These are phyloP conservation scores for Circinella minor DNA, from an alignment of 371 early-diverging fungal genomes.

Conservation along the genomic window DNA sequence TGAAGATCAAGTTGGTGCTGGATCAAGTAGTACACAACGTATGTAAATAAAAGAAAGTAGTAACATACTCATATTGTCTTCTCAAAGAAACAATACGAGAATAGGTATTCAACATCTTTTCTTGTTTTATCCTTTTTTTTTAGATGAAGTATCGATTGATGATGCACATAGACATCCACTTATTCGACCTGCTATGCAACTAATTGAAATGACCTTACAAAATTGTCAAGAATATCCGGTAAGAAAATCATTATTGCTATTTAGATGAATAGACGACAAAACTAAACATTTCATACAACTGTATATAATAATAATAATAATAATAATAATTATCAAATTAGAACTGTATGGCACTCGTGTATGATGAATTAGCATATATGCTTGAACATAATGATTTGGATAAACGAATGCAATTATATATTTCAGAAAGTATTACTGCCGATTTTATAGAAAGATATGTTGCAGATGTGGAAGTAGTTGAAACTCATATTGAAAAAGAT, in stretches of 20 bases:
- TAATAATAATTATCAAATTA: constrained; percentile 30
- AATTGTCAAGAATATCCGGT: constrained; percentile 56
- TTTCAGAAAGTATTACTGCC: constrained; percentile 68
- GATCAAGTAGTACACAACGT: constrained; percentile 13
- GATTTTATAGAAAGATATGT: constrained; percentile 71
- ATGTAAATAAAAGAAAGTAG: background rate
- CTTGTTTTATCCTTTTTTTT: background rate
- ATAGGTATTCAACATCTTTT: background rate
- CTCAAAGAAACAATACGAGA: background rate
- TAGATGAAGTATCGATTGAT: constrained; percentile 7
- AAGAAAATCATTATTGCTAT: constrained; percentile 10
- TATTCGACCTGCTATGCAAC: constrained; percentile 43
- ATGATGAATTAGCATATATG: constrained; percentile 75
- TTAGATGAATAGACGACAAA: no score
- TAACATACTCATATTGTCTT: no score
- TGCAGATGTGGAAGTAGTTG: constrained; percentile 33
- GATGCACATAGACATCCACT: constrained; percentile 48
- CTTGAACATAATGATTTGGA: constrained; percentile 59
- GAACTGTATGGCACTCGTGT: constrained; percentile 70
- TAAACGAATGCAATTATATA: constrained; percentile 65
- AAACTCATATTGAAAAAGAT: constrained; percentile 16
- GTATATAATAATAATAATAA: background rate
- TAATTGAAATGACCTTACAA: constrained; percentile 51
- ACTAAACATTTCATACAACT: background rate
- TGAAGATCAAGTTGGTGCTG: constrained; percentile 1